phyloP scores from a whole-genome alignment of 176 grass and related monocot species.

The Oryza australiensis region DNA sequence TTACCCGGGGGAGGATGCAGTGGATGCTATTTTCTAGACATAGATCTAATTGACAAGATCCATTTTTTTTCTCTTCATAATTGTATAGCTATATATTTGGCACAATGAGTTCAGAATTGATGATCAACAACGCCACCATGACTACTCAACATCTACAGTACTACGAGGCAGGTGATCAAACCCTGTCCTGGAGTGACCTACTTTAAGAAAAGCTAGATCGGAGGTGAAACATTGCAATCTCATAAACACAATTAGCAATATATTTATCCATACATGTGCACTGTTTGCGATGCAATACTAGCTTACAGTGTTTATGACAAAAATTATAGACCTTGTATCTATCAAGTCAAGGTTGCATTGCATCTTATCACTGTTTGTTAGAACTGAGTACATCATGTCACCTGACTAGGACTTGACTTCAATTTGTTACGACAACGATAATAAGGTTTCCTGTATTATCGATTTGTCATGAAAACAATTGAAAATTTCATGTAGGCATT shows the following conservation, averaged over 20 bases:
- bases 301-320: not conserved
- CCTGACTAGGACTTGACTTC: not conserved
- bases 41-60: not conserved
- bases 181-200: slow-evolving; percentile 39
- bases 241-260: slow-evolving; percentile 21
- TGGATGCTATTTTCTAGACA: not conserved
- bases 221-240: slow-evolving; percentile 35
- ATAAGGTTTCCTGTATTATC: not conserved
- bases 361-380: not conserved
- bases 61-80: not conserved
- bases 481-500: not conserved
- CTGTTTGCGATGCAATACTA: not conserved
- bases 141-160: not conserved
- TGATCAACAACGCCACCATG: not conserved
- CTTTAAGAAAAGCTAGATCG: not conserved
- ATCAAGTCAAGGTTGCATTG: not conserved
- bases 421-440: not conserved
- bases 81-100: not conserved
- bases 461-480: not conserved
- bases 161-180: slow-evolving; percentile 31
- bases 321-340: not conserved
- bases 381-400: not conserved
- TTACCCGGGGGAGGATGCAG: not conserved
- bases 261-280: not conserved
- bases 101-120: not conserved